Percentiles rank a stretch among this genome's conserved stretches.
Conservation (phyloP, 2,329 filamentous ascomycete genomes). For the Sarocladium strictum region DNA sequence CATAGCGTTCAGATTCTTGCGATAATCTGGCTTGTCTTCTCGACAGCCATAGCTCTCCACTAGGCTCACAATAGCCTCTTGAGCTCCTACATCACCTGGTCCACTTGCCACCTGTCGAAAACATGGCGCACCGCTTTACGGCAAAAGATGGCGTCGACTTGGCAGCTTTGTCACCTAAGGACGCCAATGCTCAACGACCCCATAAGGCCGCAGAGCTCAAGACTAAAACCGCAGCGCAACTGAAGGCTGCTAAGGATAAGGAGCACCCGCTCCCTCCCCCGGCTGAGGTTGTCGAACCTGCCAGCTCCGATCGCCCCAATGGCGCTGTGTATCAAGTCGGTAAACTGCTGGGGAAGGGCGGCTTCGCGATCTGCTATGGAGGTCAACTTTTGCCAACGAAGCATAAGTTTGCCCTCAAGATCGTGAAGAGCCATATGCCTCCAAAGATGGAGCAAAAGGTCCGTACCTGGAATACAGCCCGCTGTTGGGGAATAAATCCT, state of each 20-base stretch:
- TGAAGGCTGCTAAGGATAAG: slow-evolving; percentile 56
- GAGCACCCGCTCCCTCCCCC: slow-evolving; percentile 63
- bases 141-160: slow-evolving; percentile 47
- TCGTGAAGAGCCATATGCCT: slow-evolving; percentile 78
- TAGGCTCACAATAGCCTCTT: neutral
- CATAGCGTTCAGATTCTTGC: neutral
- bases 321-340: slow-evolving; percentile 70
- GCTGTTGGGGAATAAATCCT: neutral
- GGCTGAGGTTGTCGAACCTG: slow-evolving; percentile 51
- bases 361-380: slow-evolving; percentile 76
- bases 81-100: too few species aligned
- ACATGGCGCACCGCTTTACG: slow-evolving; percentile 44
- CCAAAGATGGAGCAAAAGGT: slow-evolving; percentile 82
- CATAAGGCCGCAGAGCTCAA: slow-evolving; percentile 39
- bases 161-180: slow-evolving; percentile 59
- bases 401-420: slow-evolving; percentile 70
- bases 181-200: slow-evolving; percentile 55
- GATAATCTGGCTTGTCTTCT: neutral
- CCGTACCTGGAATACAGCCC: slow-evolving; percentile 12
- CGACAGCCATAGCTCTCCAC: neutral
- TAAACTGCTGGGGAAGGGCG: slow-evolving; percentile 70
- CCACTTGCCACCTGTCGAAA: neutral
- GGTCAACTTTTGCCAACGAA: slow-evolving; percentile 61
- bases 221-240: slow-evolving; percentile 44
- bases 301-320: slow-evolving; percentile 62